Evolutionary conservation across 78 protist genomes (phyloP), one percentile per base, ranked within the genome.

Genomic region (Acrasis kona): DNA sequence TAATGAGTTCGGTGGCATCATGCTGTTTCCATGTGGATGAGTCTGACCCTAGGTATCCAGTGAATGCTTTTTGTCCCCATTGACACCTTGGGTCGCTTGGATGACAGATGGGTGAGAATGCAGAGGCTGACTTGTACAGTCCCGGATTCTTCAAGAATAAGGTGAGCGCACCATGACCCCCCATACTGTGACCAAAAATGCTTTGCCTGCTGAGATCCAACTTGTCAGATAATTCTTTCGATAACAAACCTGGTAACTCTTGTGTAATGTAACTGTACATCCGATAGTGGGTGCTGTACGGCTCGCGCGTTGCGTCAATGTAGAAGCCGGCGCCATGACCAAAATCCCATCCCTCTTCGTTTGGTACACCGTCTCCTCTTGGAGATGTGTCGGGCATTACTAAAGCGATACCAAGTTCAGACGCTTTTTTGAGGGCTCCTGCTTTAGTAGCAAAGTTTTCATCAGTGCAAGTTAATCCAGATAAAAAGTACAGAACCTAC

Each of bases 291-390:
- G 67, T 37, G 37, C 10, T 36, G 86, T 85, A 93, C 77, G 38
- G 31, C 31, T 72, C 83, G 27, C 29, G 38, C 7, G 97, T 92
- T 7, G 97, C 91, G 70, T 92, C 76, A 9, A 93, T 67, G 65
- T 93, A 93, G 74, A 90, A 93, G 28, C 96, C 93, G 1, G 97
- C 95, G 31, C 95, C 97, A 12, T 27, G 9, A 30, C 93, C 95
- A 38, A 89, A 39, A 42, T 65, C 79, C 79, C 81, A 92, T 8
- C 19, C 84, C 41, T 76, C 81, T 73, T 67, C 84, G 27, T 80
- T 84, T 31, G n/a, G 68, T 4, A 83, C 29, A 2, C 27, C 78
- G 6, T 70, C 81, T 32, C 90, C 92, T 34, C 82, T 34, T 12
- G 97, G 97, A 42, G 85, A 73, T 3, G 96, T 93, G 85, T 93